Conservation (phyloP, 805 yeast genomes). For the Ogataea sp. region DNA sequence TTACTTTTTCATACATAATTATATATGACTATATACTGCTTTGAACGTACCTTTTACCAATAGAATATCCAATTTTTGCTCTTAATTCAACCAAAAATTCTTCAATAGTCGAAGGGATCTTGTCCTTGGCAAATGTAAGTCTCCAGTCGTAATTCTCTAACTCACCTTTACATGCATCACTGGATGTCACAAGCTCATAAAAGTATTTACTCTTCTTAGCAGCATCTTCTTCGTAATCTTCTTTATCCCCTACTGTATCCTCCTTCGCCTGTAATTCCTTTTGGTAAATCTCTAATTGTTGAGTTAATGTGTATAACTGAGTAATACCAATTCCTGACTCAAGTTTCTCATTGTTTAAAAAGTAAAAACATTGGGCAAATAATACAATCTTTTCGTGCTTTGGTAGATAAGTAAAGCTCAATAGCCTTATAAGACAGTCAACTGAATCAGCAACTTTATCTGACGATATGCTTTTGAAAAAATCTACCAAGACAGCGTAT, state of each 20-base stretch:
- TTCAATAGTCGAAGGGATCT: neutral
- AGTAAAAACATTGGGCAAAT: neutral
- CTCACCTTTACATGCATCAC: neutral
- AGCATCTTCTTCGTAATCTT: neutral
- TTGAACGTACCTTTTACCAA: neutral
- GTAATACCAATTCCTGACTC: neutral
- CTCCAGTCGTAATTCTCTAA: slow-evolving; percentile 1
- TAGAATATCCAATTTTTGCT: neutral
- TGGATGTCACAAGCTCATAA: neutral
- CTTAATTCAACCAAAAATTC: neutral
- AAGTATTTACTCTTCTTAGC: neutral
- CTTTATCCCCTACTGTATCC: neutral
- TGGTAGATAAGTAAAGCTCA: slow-evolving; percentile 48
- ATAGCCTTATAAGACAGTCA: slow-evolving; percentile 27
- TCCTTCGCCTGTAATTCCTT: neutral
- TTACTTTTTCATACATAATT: too few relatives aligned
- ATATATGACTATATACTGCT: too few relatives aligned
- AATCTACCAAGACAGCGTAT: slow-evolving; percentile 53
- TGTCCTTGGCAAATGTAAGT: neutral
- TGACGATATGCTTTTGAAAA: slow-evolving; percentile 27
- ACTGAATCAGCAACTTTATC: slow-evolving; percentile 12
- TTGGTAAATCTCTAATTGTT: neutral
- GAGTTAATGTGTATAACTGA: neutral
- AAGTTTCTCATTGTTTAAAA: neutral
- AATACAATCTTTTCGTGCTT: slow-evolving; percentile 16